These are phyloP conservation scores for Stenocarpella maydis DNA, from an alignment of 2,329 filamentous ascomycete species.

Conservation along the genomic window DNA sequence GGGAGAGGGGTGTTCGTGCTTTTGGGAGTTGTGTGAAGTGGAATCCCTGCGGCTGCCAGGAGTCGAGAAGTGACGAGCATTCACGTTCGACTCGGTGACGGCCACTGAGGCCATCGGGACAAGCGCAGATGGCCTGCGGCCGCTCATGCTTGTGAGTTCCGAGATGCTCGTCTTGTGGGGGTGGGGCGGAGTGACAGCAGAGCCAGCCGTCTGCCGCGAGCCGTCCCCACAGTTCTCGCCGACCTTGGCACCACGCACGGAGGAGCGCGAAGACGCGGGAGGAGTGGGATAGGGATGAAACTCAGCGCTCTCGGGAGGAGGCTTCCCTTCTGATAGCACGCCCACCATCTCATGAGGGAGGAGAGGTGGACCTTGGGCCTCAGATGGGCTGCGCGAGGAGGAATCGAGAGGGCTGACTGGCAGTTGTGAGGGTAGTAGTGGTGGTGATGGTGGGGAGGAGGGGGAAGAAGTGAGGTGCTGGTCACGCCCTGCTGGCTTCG, in stretches of 20 bases:
- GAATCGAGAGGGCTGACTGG: conserved; percentile 40
- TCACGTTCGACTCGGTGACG: conserved; percentile 68
- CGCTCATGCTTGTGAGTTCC: conserved; percentile 51
- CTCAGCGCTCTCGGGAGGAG: conserved; percentile 43
- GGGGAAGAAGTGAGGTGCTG: conserved; percentile 37
- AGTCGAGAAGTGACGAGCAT: conserved; percentile 74
- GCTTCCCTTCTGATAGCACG: conserved; percentile 41
- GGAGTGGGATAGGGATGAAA: conserved; percentile 64
- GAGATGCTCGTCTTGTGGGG: conserved; percentile 54
- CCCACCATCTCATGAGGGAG: conserved; percentile 50
- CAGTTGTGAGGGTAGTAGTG: conserved; percentile 36
- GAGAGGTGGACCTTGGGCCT: conserved; percentile 45
- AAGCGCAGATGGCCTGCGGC: conserved; percentile 55
- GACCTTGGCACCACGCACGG: conserved; percentile 53
- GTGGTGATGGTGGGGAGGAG: too few relatives aligned
- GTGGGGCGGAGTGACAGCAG: conserved; percentile 46
- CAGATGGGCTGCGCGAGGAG: conserved; percentile 36
- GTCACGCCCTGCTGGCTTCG: conserved; percentile 13
- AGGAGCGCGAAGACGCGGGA: conserved; percentile 59
- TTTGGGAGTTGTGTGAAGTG: conserved; percentile 61
- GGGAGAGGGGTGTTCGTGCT: conserved; percentile 49
- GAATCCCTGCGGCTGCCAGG: conserved; percentile 64
- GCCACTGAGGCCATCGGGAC: conserved; percentile 68
- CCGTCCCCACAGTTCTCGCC: conserved; percentile 52
- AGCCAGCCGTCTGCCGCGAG: conserved; percentile 43